These are phyloP conservation scores for Escovopsis sp. DNA, from an alignment of 2,329 filamentous ascomycete genomes.

Conservation along the genomic window DNA sequence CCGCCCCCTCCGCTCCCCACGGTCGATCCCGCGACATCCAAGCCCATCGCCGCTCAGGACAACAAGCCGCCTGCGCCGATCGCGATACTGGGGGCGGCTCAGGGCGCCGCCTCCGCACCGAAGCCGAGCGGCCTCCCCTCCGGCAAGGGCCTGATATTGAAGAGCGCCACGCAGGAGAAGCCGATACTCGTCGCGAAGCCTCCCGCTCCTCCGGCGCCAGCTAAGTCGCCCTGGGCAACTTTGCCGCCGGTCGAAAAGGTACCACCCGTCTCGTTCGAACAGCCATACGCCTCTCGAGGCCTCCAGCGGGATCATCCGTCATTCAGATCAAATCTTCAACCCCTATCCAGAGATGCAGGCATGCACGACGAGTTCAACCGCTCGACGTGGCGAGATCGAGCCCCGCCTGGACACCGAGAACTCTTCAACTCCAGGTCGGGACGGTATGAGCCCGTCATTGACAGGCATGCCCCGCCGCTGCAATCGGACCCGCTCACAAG, in stretches of 20 bases:
- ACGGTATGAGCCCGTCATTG: slow-evolving; percentile 75
- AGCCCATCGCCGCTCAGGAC: slow-evolving; percentile 7
- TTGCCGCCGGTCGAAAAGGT: slow-evolving; percentile 75
- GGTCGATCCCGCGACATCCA: too few species aligned
- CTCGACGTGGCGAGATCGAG: slow-evolving; percentile 62
- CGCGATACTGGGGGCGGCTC: slow-evolving; percentile 18
- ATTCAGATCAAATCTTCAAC: slow-evolving; percentile 38
- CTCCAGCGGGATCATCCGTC: slow-evolving; percentile 40
- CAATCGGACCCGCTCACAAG: slow-evolving; percentile 53
- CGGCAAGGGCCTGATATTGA: slow-evolving; percentile 49
- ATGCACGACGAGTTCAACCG: slow-evolving; percentile 88
- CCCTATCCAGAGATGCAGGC: slow-evolving; percentile 52
- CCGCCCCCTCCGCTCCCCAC: slow-evolving; percentile 12
- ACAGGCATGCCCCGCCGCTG: slow-evolving; percentile 52
- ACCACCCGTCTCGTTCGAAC: slow-evolving; percentile 51
- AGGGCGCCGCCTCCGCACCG: slow-evolving; percentile 22
- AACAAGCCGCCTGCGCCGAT: slow-evolving; percentile 32
- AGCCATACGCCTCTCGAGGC: slow-evolving; percentile 30
- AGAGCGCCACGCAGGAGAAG: slow-evolving; percentile 50
- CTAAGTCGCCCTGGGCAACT: slow-evolving; percentile 84
- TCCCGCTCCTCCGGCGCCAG: slow-evolving; percentile 48
- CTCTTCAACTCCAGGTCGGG: slow-evolving; percentile 93
- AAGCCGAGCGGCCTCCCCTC: slow-evolving; percentile 34
- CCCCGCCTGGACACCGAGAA: slow-evolving; percentile 50
- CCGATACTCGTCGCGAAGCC: slow-evolving; percentile 61